Conservation (phyloP, 768 basidiomycete genomes). For the Pleurotus tuoliensis region DNA sequence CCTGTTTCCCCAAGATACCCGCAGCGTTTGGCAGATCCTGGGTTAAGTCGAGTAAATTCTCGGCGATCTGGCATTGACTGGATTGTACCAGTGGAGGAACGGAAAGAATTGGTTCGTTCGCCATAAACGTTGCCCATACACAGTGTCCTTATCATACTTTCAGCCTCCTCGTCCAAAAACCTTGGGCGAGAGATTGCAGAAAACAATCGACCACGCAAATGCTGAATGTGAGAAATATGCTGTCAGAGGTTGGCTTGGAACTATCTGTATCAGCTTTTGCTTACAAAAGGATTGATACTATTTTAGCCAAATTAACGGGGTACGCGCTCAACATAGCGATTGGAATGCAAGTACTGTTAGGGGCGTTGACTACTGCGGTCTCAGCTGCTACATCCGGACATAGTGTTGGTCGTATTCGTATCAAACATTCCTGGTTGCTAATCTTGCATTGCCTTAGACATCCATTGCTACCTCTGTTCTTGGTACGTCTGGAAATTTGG, state of each 20-base stretch:
- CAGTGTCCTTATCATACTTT: neutral
- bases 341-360: constrained; percentile 58
- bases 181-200: constrained; percentile 48
- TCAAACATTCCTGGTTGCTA: neutral
- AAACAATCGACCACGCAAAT: constrained; percentile 47
- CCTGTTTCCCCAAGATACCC: neutral
- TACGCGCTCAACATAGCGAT: constrained; percentile 47
- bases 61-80: constrained; percentile 33
- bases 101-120: constrained; percentile 13
- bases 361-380: constrained; percentile 64
- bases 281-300: neutral
- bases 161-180: constrained; percentile 26
- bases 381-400: constrained; percentile 41
- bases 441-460: constrained; percentile 20
- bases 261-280: constrained; percentile 3
- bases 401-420: constrained; percentile 28
- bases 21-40: neutral
- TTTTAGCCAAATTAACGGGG: constrained; percentile 35
- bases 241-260: constrained; percentile 29
- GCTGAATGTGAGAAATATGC: constrained; percentile 44
- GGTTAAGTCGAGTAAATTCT: neutral
- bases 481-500: constrained; percentile 20
- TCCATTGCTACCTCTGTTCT: constrained; percentile 32
- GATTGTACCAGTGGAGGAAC: constrained; percentile 33
- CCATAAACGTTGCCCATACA: neutral